Percentiles rank a stretch among this genome's conserved stretches.
These are phyloP conservation scores for Oryza rufipogon DNA, from an alignment of 176 grass and related monocot species.

Conservation along the genomic window DNA sequence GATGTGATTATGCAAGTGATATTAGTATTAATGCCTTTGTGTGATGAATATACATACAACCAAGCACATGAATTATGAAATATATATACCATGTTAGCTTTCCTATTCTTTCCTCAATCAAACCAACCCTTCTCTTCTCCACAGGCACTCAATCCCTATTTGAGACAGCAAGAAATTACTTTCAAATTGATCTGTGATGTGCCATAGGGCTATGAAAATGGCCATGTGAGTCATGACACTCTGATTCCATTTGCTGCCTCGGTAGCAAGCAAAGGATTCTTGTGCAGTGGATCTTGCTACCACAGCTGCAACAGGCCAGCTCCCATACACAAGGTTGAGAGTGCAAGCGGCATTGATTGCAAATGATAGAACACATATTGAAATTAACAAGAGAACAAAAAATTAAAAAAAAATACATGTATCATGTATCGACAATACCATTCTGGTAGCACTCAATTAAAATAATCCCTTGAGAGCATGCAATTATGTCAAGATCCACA, in stretches of 20 bases:
- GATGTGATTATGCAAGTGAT: background rate
- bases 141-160: too few species aligned
- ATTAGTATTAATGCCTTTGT: background rate
- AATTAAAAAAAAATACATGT: too few species aligned
- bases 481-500: background rate
- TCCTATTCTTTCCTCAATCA: too few species aligned
- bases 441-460: background rate
- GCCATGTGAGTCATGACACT: background rate
- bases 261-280: slow-evolving; percentile 24
- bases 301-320: slow-evolving; percentile 41
- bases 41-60: background rate
- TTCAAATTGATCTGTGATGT: background rate
- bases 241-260: slow-evolving; percentile 33
- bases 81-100: background rate
- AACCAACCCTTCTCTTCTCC: too few species aligned
- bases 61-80: background rate
- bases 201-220: slow-evolving; percentile 4
- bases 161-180: background rate
- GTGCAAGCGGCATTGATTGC: background rate
- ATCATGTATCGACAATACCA: background rate
- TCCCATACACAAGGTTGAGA: slow-evolving; percentile 32
- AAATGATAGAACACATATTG: slow-evolving; percentile 7
- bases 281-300: slow-evolving; percentile 31
- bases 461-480: background rate
- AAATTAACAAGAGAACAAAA: background rate